Evolutionary conservation across 306 rosid species (phyloP), one percentile per base, ranked within the genome.

Genomic region (Gleditsia sinensis): DNA sequence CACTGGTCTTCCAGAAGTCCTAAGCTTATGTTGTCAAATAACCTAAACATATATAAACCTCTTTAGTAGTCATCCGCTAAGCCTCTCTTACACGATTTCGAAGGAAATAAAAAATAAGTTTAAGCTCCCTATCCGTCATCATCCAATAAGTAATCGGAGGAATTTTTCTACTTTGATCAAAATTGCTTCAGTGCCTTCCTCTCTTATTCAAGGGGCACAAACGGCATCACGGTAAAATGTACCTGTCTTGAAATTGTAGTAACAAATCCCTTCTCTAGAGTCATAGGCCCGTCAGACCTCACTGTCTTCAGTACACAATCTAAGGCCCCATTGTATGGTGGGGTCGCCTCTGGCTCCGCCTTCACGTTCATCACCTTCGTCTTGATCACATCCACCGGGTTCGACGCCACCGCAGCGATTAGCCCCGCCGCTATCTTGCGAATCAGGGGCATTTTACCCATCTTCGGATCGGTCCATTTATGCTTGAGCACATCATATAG

Each of bases 291-390:
- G 30, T 58, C 42, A 30, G 7, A 23, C 86, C 88, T 86, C 21
- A 86, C 83, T 10, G 90, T 86, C 78, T 88, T 88, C 59, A 88
- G 2, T 0, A 89, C 90, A 50, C 89, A 88, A 27, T 86, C 90
- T 28, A 88, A 13, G 13, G 93, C 90, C 56, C 90, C 93, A 46
- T 9, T 70, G 59, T 88, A 86, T 1, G 87, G 87, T 12, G 93
- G 60, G 11, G 20, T 71, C 39, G 32, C 80, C 39, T 87, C 93
- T 0, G 73, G 19, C 76, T 83, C 93, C 78, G 82, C 87, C 76
- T 78, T 83, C 93, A 88, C 86, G 56, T 84, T 88, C 93, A 88
- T 86, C 45, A 86, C 93, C 71, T 90, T 82, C 1, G 93, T 88
- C 87, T 86, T 88, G 25, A 88, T 84, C 66, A 88, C 90, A 21